Base-by-base conservation (phyloP, 495 filamentous ascomycete species). In the Clavariopsis aquatica region DNA sequence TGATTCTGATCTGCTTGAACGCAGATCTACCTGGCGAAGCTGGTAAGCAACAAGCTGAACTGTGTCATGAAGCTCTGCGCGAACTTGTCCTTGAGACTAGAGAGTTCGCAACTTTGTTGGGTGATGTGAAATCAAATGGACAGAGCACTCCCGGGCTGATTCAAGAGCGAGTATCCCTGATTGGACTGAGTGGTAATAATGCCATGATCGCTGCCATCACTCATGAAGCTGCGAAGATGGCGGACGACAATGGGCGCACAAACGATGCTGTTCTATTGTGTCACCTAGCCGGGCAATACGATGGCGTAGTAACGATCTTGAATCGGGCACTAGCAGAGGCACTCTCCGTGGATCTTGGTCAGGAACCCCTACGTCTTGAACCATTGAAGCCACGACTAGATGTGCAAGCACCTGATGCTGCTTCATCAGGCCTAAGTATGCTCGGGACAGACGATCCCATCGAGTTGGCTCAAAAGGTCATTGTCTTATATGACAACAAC, bases 211-310 rank as follows among this genome's bases (percentile, higher is more conserved):
- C 85, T 66, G 85, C 85, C 46, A 91, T 99, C 71, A 97, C 92
- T 1, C 79, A 90, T 41, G 90, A 96, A 74, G 94, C 94, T 31
- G 94, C 94, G 34, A 86, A 84, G 55, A 87, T 92, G 59, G 94
- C 94, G 5, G 93, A 98, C 65, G 95, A 98, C 70, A 95, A 91
- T 74, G 93, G 95, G 34, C 83, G 95, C 38, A 89, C 87, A 1
- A 91, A 91, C 7, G 94, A 99, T 75, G 92, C 95, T 0, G 93
- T 97, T 5, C 81, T 99, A 49, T 78, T 99, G 41, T 97, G 94
- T 72, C 93, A 98, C 74, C 83, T 99, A 36, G 93, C 93, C 0
- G 90, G 90, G 69, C 91, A 99, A 70, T 98, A 95, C 72, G 92
- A 98, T 68, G 89, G 84, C 60, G 95, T 97, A 43, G 85, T 97